These are phyloP conservation scores for Helminthosporium solani DNA, from an alignment of 2,329 filamentous ascomycete genomes.

Conservation along the genomic window DNA sequence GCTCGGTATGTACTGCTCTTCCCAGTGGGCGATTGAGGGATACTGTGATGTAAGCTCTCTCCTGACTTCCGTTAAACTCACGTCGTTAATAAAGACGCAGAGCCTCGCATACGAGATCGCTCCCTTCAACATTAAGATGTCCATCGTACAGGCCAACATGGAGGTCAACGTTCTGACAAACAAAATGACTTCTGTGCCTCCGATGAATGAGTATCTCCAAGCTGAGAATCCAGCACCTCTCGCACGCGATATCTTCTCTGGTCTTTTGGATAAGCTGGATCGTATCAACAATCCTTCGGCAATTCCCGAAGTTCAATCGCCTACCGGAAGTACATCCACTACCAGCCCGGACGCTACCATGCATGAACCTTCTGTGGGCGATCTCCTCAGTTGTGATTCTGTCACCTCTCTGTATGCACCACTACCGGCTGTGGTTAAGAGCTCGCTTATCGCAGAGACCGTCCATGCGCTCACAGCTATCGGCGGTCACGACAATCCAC, in stretches of 20 bases:
- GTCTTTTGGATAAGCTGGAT: slow-evolving; percentile 74
- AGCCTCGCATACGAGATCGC: slow-evolving; percentile 90
- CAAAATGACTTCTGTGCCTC: slow-evolving; percentile 79
- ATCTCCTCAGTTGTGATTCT: slow-evolving; percentile 49
- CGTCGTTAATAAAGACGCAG: slow-evolving; percentile 30
- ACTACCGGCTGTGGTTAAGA: slow-evolving; percentile 64
- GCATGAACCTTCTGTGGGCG: slow-evolving; percentile 44
- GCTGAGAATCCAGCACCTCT: slow-evolving; percentile 74
- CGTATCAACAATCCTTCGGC: slow-evolving; percentile 50
- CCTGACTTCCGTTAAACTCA: neutral
- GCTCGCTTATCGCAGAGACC: slow-evolving; percentile 80
- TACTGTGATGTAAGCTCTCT: slow-evolving; percentile 71
- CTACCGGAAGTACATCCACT: slow-evolving; percentile 27
- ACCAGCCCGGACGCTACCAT: slow-evolving; percentile 28
- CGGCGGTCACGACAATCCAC: slow-evolving; percentile 93
- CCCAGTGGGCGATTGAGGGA: slow-evolving; percentile 92
- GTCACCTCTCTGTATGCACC: slow-evolving; percentile 72
- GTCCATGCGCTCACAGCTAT: slow-evolving; percentile 89
- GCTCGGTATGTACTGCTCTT: slow-evolving; percentile 85
- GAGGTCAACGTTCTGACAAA: slow-evolving; percentile 88
- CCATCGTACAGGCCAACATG: slow-evolving; percentile 92
- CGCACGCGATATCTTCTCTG: slow-evolving; percentile 78
- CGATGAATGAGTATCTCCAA: slow-evolving; percentile 68
- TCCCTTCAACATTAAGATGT: slow-evolving; percentile 95
- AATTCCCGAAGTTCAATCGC: slow-evolving; percentile 35